Evolutionary conservation across 768 basidiomycete genomes (phyloP).

Genomic region (Suillus luteus): DNA sequence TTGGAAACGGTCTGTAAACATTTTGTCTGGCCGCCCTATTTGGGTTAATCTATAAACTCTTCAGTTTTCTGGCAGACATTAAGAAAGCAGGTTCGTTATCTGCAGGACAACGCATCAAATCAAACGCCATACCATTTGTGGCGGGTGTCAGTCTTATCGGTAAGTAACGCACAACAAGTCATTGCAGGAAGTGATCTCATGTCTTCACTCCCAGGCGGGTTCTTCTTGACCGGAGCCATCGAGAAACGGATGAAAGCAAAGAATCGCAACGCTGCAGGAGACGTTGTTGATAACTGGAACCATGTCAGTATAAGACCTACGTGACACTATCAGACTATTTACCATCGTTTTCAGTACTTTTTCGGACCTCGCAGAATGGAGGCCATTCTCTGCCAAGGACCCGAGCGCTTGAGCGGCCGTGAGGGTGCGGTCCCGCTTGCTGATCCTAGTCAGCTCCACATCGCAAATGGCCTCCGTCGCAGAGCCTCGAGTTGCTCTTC

Average conservation of each 20-base stretch:
- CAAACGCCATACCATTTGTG: constrained; percentile 34
- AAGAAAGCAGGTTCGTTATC: constrained; percentile 37
- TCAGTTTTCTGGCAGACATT: constrained; percentile 44
- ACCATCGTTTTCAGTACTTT: constrained; percentile 41
- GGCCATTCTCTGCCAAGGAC: constrained; percentile 38
- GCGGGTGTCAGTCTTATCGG: constrained; percentile 31
- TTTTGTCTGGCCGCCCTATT: background rate
- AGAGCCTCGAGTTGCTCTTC: constrained; percentile 2
- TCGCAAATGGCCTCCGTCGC: constrained; percentile 23
- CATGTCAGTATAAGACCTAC: constrained; percentile 40
- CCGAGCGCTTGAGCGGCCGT: constrained; percentile 32
- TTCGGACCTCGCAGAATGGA: constrained; percentile 49
- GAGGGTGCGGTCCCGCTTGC: constrained; percentile 24
- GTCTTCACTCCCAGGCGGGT: constrained; percentile 18
- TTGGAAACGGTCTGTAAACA: constrained; percentile 42
- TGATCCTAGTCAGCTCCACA: constrained; percentile 23
- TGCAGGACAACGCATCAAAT: constrained; percentile 34
- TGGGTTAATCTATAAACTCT: background rate
- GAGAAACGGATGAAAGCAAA: constrained; percentile 33
- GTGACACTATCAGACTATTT: background rate
- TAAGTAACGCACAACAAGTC: constrained; percentile 13
- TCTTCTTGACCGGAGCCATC: constrained; percentile 19
- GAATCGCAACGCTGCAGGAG: constrained; percentile 41
- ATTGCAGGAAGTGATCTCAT: background rate
- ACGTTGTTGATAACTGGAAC: constrained; percentile 53